Evolutionary conservation across 441 rosid species (phyloP), one percentile per base, ranked within the genome.

Genomic region (Daphne laureola): DNA sequence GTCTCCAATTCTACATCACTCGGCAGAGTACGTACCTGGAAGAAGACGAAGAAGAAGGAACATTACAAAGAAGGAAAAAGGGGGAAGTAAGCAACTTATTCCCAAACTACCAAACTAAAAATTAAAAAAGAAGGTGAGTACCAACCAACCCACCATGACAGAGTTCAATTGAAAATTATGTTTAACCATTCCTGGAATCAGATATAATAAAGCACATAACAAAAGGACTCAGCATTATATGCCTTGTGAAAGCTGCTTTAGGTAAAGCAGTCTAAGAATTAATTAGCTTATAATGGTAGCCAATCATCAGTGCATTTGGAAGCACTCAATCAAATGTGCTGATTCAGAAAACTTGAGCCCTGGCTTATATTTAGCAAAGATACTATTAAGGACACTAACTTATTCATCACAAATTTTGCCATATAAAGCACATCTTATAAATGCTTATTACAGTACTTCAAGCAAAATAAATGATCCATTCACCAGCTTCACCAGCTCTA

Each of bases 1-100:
- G 68, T 81, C 70, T 81, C 92, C 65, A 77, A 53, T 62, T 77
- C 86, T 17, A 66, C 73, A 21, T 73, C 83, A 13, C 61, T 72
- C 31, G 66, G 51, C 65, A 71, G 69, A 57, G 61, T 73, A 61
- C 76, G 79, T 61, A 63, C 57, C 81, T 82, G 76, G 14, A 17
- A 43, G 46, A 65, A 60, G 35, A 49, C 75, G 14, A 17, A 43
- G 46, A 65, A 60, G 35, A 49, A 43, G 14, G 13, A 57, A 27
- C 6, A 7, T 17, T 26, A 21, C 1, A 12, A n/a, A 18, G 18
- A 18, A 46, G 4, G 8, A 9, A 14, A 49, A 44, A 47, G 7
- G 21, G 36, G 25, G 18, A 46, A 45, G 27, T 17, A 2, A 4
- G 21, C 14, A 51, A 14, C 35, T 27, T 16, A 27, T 31, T 54